These are phyloP conservation scores for Platanthera zijinensis DNA, from an alignment of 106 monocot species.

Conservation along the genomic window DNA sequence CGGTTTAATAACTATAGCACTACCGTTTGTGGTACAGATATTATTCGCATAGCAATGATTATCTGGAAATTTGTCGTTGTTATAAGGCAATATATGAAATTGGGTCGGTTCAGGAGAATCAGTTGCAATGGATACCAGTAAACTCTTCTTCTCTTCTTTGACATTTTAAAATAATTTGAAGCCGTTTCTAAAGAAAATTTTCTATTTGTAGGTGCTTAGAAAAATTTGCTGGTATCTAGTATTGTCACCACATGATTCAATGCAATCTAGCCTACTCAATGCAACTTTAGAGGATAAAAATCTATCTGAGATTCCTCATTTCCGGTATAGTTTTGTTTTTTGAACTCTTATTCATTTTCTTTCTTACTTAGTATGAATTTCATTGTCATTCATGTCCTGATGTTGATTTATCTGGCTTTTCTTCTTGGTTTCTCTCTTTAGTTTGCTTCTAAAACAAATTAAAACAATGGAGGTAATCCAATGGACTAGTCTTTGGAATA, in stretches of 20 bases:
- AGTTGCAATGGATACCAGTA: slow-evolving; percentile 88
- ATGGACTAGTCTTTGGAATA: slow-evolving; percentile 90
- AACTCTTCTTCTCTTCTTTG: slow-evolving; percentile 4
- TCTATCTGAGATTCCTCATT: slow-evolving; percentile 85
- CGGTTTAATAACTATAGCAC: background rate
- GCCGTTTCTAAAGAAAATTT: background rate
- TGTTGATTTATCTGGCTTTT: background rate
- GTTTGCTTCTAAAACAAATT: slow-evolving; percentile 76
- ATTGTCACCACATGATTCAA: slow-evolving; percentile 87
- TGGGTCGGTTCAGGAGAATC: slow-evolving; percentile 77
- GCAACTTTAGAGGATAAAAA: slow-evolving; percentile 93
- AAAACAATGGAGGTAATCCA: slow-evolving; percentile 98
- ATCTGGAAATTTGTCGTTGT: slow-evolving; percentile 91
- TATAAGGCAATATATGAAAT: slow-evolving; percentile 98
- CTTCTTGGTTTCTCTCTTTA: slow-evolving; percentile 12
- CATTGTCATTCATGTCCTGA: background rate
- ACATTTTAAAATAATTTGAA: background rate
- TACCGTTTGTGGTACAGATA: slow-evolving; percentile 40
- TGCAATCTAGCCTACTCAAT: slow-evolving; percentile 98
- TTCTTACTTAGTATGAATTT: background rate
- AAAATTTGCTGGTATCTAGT: slow-evolving; percentile 99
- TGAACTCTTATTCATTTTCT: background rate
- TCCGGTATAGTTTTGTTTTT: slow-evolving; percentile 37
- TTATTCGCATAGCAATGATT: slow-evolving; percentile 75
- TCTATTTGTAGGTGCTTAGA: slow-evolving; percentile 62